Evolutionary conservation across 129 eudicot genomes (phyloP), one percentile per base, ranked within the genome.

Genomic region (Helichrysum umbraculigerum): DNA sequence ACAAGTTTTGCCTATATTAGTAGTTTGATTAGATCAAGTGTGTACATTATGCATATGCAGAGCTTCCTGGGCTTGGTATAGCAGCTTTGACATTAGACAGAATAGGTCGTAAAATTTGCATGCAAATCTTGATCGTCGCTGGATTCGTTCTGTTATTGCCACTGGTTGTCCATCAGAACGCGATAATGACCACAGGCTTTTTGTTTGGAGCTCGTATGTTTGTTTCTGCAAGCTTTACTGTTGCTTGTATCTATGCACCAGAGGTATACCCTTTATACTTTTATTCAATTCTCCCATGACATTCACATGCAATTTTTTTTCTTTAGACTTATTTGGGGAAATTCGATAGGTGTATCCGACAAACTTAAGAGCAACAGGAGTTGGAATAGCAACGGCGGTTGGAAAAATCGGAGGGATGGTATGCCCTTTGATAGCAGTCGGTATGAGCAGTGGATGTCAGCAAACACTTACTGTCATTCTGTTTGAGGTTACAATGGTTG

Each of bases 121-220:
- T 88, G 93, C 66, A 65, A 72, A 69, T 86, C 58, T 73, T 88
- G 88, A 76, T 83, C 57, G 22, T 77, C 32, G 68, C 77, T n/a
- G 81, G 85, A 22, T 78, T 83, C 30, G 0, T 88, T 57, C 72
- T 87, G 59, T 84, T 90, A 11, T 50, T 87, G 11, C 96, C 96
- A 22, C 78, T 90, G 54, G 74, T 79, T n/a, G 7, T 51, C 22
- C 90, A 60, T 79, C 96, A 83, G 72, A 54, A 76, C 4, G 84
- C 82, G 44, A 25, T 65, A 5, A 11, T 80, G 30, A 85, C 90
- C 39, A 87, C 88, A 12, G 39, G 65, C 3, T 64, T 80, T 21
- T 56, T 90, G 57, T 87, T 90, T 76, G 92, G 92, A 71, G 90
- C 92, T 70, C 90, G 90, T 20, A 85, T 88, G 86, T 87, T 87